phyloP scores from a whole-genome alignment of 2,329 filamentous ascomycete genomes.

The Dothideomycetidae sp. region DNA sequence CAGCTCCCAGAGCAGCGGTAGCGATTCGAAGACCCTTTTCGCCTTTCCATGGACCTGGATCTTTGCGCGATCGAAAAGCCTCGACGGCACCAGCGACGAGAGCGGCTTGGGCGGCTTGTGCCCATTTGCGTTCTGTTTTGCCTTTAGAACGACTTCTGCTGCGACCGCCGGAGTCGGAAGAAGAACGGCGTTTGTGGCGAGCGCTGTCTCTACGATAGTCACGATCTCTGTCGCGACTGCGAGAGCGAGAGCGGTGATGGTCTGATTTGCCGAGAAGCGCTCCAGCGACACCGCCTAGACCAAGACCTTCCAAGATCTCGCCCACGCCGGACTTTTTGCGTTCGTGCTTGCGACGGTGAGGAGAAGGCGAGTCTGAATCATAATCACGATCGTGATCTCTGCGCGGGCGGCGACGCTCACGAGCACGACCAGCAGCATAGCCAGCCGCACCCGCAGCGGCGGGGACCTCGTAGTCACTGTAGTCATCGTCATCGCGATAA shows the following conservation, averaged over 20 bases:
- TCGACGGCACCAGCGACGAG: conserved; percentile 81
- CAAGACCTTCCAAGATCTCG: conserved; percentile 45
- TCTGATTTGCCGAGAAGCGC: conserved; percentile 40
- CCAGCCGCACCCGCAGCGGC: conserved; percentile 29
- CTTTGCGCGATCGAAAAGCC: conserved; percentile 79
- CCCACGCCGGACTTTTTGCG: conserved; percentile 46
- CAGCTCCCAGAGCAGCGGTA: conserved; percentile 73
- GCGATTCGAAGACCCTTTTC: conserved; percentile 84
- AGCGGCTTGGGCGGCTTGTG: conserved; percentile 79
- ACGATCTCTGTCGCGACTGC: conserved; percentile 45
- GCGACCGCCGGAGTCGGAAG: conserved; percentile 38
- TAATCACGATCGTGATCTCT: conserved; percentile 29
- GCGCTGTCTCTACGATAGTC: conserved; percentile 30
- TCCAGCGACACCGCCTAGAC: conserved; percentile 40
- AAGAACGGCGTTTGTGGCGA: conserved; percentile 29
- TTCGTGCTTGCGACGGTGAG: conserved; percentile 26
- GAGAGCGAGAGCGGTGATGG: conserved; percentile 48
- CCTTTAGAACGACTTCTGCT: conserved; percentile 37
- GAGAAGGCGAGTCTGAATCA: conserved; percentile 31
- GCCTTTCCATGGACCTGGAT: conserved; percentile 77
- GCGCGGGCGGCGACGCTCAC: conserved; percentile 28
- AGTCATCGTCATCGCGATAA: conserved; percentile 48
- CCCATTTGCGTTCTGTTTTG: conserved; percentile 45
- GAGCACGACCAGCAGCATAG: conserved; percentile 21
- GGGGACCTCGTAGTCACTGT: conserved; percentile 32